Evolutionary conservation across 2,329 filamentous ascomycete species (phyloP).

Genomic region (Diaporthe batatas): DNA sequence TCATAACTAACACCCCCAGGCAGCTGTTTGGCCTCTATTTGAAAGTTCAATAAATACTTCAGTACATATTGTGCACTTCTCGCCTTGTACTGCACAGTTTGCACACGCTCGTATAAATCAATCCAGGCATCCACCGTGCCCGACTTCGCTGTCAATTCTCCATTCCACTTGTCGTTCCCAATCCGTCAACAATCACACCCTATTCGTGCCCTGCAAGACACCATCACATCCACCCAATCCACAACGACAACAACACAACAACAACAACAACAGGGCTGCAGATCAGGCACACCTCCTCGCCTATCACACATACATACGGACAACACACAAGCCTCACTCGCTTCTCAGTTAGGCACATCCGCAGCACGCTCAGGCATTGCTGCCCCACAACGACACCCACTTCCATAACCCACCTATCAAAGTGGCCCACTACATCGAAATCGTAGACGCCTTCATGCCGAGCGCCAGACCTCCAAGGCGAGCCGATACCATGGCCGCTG

Average conservation of each 20-base stretch:
- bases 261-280: constrained; percentile 22
- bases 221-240: constrained; percentile 15
- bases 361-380: constrained; percentile 17
- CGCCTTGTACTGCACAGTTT: constrained; percentile 18
- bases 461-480: constrained; percentile 11
- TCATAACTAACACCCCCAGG: constrained; percentile 27
- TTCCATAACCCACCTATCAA: constrained; percentile 9
- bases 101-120: constrained; percentile 36
- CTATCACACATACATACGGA: constrained; percentile 7
- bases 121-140: constrained; percentile 34
- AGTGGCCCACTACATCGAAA: constrained; percentile 3
- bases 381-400: constrained; percentile 13
- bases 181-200: constrained; percentile 29
- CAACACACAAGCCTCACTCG: constrained; percentile 11
- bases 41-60: constrained; percentile 6
- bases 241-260: background rate
- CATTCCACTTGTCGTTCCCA: constrained; percentile 4
- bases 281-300: constrained; percentile 1
- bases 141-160: constrained; percentile 21
- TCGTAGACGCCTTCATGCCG: constrained; percentile 30
- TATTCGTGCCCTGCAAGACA: constrained; percentile 35
- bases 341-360: background rate
- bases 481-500: constrained; percentile 27
- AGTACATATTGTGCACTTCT: constrained; percentile 12
- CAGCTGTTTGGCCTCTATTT: constrained; percentile 31